A percentile compares a stretch with the other conserved stretches of the same genome.
These are phyloP conservation scores for Pseudogymnoascus pannorum DNA, from an alignment of 2,329 filamentous ascomycete genomes.

Conservation along the genomic window DNA sequence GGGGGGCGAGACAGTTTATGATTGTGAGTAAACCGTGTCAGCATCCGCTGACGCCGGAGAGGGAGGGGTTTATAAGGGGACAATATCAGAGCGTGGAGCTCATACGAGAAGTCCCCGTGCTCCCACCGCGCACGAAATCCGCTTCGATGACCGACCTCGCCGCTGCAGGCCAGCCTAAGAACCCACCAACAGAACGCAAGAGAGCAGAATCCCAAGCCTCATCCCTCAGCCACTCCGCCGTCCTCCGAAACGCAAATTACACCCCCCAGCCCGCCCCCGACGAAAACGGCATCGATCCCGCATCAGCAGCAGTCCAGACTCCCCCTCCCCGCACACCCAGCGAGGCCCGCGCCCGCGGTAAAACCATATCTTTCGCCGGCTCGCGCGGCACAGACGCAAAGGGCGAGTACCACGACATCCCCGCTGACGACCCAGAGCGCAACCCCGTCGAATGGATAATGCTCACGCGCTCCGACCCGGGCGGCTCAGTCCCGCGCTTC, in stretches of 20 bases:
- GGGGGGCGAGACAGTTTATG: conserved; percentile 62
- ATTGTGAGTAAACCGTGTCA: conserved; percentile 78
- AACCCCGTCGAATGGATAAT: conserved; percentile 70
- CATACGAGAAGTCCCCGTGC: conserved; percentile 70
- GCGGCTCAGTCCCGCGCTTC: conserved; percentile 63
- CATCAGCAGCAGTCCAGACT: no score
- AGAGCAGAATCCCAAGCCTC: conserved; percentile 21
- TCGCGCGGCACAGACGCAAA: conserved; percentile 32
- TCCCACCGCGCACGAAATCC: conserved; percentile 35
- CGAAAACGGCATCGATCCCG: no score
- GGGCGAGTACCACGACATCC: conserved; percentile 28
- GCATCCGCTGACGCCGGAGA: conserved; percentile 64
- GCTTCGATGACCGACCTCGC: conserved; percentile 39
- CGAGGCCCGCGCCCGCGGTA: conserved; percentile 29
- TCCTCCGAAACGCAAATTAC: conserved; percentile 37
- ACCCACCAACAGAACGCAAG: conserved; percentile 17
- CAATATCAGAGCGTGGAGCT: conserved; percentile 71
- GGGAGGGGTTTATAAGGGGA: conserved; percentile 71
- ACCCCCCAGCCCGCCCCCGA: conserved; percentile 17
- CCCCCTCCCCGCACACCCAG: conserved; percentile 16
- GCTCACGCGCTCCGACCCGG: conserved; percentile 66
- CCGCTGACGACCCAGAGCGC: conserved; percentile 40
- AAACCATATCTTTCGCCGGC: conserved; percentile 36
- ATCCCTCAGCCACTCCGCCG: conserved; percentile 35
- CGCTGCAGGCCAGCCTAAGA: conserved; percentile 24